Percentiles rank a stretch among this genome's conserved stretches.
Conservation (phyloP, 1,284 basidiomycete species). For the Cutaneotrichosporon dermatis region DNA sequence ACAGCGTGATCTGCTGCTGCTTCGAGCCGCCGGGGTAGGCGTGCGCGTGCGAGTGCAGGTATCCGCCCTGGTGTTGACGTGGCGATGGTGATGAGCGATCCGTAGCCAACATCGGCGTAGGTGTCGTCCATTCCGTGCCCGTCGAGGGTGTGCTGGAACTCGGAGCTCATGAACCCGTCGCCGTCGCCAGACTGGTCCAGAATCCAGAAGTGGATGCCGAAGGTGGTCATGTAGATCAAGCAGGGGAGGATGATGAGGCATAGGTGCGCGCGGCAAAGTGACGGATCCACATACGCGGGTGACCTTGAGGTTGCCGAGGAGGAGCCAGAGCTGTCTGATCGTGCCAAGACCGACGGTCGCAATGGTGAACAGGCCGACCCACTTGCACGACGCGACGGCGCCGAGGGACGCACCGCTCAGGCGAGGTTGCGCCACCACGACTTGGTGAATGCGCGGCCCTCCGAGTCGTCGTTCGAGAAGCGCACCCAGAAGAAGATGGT, state of each 20-base stretch:
- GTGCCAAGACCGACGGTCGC: conserved; percentile 86
- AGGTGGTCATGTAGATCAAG: conserved; percentile 91
- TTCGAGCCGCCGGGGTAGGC: conserved; percentile 81
- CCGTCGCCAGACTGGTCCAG: conserved; percentile 88
- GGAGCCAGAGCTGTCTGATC: conserved; percentile 79
- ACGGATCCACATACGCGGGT: conserved; percentile 65
- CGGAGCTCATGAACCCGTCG: conserved; percentile 98
- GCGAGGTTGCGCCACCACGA: conserved; percentile 90
- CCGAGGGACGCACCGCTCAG: conserved; percentile 85
- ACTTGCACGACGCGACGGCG: conserved; percentile 89
- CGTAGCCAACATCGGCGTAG: conserved; percentile 83
- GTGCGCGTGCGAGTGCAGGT: conserved; percentile 90
- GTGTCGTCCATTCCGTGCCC: conserved; percentile 90
- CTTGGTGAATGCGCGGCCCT: conserved; percentile 65
- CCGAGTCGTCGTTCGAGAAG: conserved; percentile 80
- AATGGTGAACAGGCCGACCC: conserved; percentile 99
- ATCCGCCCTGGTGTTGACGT: conserved; percentile 97
- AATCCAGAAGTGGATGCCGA: conserved; percentile 88
- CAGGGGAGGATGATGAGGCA: conserved; percentile 83
- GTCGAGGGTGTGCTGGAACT: conserved; percentile 94
- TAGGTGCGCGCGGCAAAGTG: conserved; percentile 87
- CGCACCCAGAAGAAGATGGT: conserved; percentile 80
- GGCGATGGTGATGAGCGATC: conserved; percentile 80
- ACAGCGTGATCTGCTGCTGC: conserved; percentile 91
- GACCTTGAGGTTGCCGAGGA: conserved; percentile 82